phyloP scores from a whole-genome alignment of 2,329 filamentous ascomycete species.

The Camptophora hylomeconis region DNA sequence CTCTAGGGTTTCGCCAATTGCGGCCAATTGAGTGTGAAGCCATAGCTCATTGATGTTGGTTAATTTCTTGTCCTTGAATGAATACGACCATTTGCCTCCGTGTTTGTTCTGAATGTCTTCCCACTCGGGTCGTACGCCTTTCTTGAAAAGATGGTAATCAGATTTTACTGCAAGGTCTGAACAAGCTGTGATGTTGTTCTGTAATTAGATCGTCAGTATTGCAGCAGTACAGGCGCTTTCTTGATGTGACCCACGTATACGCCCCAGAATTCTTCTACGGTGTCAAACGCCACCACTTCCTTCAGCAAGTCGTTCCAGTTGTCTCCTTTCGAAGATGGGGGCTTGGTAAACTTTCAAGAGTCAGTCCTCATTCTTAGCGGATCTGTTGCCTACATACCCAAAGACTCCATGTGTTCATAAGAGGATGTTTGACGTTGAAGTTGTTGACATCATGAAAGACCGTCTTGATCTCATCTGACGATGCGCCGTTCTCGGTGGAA shows the following conservation, averaged over 20 bases:
- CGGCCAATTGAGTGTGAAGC: constrained; percentile 92
- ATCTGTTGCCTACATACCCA: constrained; percentile 59
- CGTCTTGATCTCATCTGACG: constrained; percentile 56
- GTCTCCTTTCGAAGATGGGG: constrained; percentile 52
- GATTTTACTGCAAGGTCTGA: constrained; percentile 95
- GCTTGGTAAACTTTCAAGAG: constrained; percentile 17
- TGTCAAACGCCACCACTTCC: constrained; percentile 97
- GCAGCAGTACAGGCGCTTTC: neutral
- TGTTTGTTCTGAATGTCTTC: constrained; percentile 98
- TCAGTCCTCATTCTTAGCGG: no score
- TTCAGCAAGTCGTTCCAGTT: constrained; percentile 98
- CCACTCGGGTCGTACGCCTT: constrained; percentile 93
- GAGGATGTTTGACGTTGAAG: constrained; percentile 98
- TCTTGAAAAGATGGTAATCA: constrained; percentile 99
- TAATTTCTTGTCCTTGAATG: constrained; percentile 89
- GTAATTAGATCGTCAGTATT: constrained; percentile 6
- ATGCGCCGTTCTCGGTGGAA: no score
- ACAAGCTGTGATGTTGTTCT: constrained; percentile 98
- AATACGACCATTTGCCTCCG: constrained; percentile 96
- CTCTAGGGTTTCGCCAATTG: constrained; percentile 95
- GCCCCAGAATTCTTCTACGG: constrained; percentile 98
- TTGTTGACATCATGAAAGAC: constrained; percentile 98
- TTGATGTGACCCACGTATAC: constrained; percentile 64
- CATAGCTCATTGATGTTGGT: constrained; percentile 90
- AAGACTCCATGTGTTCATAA: constrained; percentile 95